Evolutionary conservation across 352 stramenopile genomes (phyloP), one percentile per base, ranked within the genome.

Genomic region (Blastocystis sp.): DNA sequence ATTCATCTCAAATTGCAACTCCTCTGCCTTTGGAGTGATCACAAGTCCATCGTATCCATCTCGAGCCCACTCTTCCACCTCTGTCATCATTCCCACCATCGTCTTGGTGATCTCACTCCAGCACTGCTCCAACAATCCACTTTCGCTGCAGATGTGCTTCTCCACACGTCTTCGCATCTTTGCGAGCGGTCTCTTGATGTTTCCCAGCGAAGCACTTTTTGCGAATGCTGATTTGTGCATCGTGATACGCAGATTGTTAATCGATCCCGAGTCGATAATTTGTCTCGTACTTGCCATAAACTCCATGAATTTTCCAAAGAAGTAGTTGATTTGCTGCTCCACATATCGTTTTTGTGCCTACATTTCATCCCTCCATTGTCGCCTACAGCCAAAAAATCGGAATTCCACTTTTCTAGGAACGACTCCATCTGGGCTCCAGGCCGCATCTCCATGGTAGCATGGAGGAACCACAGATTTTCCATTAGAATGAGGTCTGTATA

Each of bases 1-100:
- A 63, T 65, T 81, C 70, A 81, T 81, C 45, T 81, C 70, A 65
- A 66, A 81, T 20, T 81, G 9, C 70, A 81, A 81, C 30, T 81
- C 70, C n/a, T 81, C 70, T 43, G 70, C 41, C 34, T 24, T 26
- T 7, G 70, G 70, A 63, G 20, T 81, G 9, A 81, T 65, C 55
- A 7, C 39, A 24, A 81, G 16, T 30, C 70, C 70, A 4, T 54
- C 70, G 65, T 81, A 81, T 16, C 70, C 20, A 9, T 81, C 26
- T 7, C 45, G 3, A 20, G 3, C 45, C 70, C 70, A 81, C 30
- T 26, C 45, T 43, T 81, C 45, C 70, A 81, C 70, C 16, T 81
- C 70, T 43, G 39, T 62, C 55, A 37, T 37, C 70, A 81, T 81
- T 5, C 45, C 24, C 55, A 81, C 70, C 18, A 81, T 62, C 70